phyloP scores from a whole-genome alignment of 192 early-diverging fungal species.

The Backusella psychrophila region DNA sequence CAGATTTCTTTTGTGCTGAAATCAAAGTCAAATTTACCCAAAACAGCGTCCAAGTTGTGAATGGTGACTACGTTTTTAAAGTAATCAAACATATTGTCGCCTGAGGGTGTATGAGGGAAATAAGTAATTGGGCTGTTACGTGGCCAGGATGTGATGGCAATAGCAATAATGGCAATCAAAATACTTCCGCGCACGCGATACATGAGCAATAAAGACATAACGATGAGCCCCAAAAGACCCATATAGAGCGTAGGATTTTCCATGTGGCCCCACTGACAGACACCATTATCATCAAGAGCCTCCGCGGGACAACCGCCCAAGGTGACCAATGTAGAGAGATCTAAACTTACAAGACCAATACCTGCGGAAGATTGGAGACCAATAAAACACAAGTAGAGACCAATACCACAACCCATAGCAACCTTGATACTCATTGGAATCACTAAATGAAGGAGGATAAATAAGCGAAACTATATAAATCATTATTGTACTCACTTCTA shows the following conservation, averaged over 20 bases:
- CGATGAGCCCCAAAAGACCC: constrained; percentile 58
- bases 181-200: constrained; percentile 71
- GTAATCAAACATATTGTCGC: constrained; percentile 62
- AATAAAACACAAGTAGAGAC: constrained; percentile 77
- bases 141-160: constrained; percentile 77
- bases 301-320: constrained; percentile 61
- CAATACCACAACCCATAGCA: constrained; percentile 77
- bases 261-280: constrained; percentile 61
- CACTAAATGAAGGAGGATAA: background rate
- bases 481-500: constrained; percentile 10
- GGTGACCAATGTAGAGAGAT: constrained; percentile 64
- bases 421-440: constrained; percentile 72
- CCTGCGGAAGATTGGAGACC: constrained; percentile 78
- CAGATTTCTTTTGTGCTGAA: constrained; percentile 60
- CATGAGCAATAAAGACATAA: constrained; percentile 60
- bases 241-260: constrained; percentile 47
- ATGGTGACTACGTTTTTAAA: constrained; percentile 62
- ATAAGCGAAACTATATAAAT: background rate
- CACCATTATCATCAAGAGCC: constrained; percentile 54
- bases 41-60: constrained; percentile 31
- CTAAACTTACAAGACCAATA: constrained; percentile 68
- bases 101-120: constrained; percentile 64
- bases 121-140: constrained; percentile 67
- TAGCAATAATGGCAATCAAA: constrained; percentile 65
- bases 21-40: constrained; percentile 63